Conservation (phyloP, 768 basidiomycete genomes). For the Podaxis sp. region DNA sequence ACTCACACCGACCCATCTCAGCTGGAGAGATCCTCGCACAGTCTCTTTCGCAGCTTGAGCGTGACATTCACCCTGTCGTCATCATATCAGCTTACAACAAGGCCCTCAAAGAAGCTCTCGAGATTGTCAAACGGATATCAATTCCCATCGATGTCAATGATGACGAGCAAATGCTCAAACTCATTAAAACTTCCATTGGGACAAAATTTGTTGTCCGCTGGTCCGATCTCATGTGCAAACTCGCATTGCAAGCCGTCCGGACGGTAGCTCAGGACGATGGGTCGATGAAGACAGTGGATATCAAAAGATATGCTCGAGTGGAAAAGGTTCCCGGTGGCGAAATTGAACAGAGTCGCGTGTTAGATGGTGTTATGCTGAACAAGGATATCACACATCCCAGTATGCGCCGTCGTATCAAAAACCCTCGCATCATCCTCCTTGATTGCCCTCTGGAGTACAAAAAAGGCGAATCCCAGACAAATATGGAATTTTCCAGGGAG, state of each 20-base stretch:
- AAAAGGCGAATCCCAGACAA: conserved; percentile 97
- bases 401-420: conserved; percentile 89
- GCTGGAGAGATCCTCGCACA: conserved; percentile 98
- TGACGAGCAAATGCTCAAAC: conserved; percentile 89
- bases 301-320: conserved; percentile 96
- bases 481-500: conserved; percentile 96
- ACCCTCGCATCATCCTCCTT: conserved; percentile 84
- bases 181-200: conserved; percentile 98
- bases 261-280: conserved; percentile 76
- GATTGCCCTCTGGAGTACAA: conserved; percentile 99
- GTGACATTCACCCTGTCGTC: conserved; percentile 97
- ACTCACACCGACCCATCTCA: conserved; percentile 10
- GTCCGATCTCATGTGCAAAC: conserved; percentile 96
- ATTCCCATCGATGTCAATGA: conserved; percentile 83
- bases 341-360: conserved; percentile 87
- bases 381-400: conserved; percentile 98
- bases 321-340: conserved; percentile 98
- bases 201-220: conserved; percentile 97
- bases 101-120: conserved; percentile 88
- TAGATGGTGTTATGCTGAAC: conserved; percentile 94
- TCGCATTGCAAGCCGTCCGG: conserved; percentile 90
- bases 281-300: conserved; percentile 85
- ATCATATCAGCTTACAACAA: conserved; percentile 99
- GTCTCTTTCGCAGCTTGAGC: conserved; percentile 88
- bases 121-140: conserved; percentile 85